These are phyloP conservation scores for Linnemannia zychae DNA, from an alignment of 192 early-diverging fungal genomes.

Conservation along the genomic window DNA sequence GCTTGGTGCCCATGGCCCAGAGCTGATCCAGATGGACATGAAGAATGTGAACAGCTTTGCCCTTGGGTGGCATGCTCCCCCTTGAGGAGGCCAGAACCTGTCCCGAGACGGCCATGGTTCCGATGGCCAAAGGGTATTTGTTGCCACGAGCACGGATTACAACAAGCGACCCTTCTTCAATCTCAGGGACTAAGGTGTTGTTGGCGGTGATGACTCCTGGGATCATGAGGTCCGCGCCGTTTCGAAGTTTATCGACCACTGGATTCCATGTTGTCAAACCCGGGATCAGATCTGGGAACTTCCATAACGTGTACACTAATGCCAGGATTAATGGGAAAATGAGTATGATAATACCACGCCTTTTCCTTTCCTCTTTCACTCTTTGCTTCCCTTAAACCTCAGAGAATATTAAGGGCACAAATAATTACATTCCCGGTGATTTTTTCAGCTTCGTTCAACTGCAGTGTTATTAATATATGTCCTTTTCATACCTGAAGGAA, in stretches of 20 bases:
- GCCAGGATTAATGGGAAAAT: too few species aligned
- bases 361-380: too few species aligned
- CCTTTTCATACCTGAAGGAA: conserved; percentile 75
- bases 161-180: conserved; percentile 66
- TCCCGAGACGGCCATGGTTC: conserved; percentile 71
- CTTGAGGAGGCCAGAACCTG: conserved; percentile 42
- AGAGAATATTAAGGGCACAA: too few species aligned
- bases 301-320: conserved; percentile 85
- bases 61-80: conserved; percentile 62
- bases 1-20: conserved; percentile 83
- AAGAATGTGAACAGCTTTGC: conserved; percentile 83
- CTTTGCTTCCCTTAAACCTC: too few species aligned
- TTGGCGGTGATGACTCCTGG: conserved; percentile 73
- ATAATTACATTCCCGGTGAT: too few species aligned
- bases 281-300: conserved; percentile 74
- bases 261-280: conserved; percentile 75
- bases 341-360: too few species aligned
- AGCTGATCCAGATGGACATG: conserved; percentile 85
- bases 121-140: conserved; percentile 76
- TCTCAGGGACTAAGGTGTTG: conserved; percentile 60
- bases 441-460: too few species aligned
- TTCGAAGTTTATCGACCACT: conserved; percentile 79
- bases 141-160: conserved; percentile 68
- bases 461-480: too few species aligned
- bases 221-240: conserved; percentile 88